Evolutionary conservation across 177 flowering plant genomes (phyloP), one percentile per base, ranked within the genome.

Genomic region (Telopea speciosissima): DNA sequence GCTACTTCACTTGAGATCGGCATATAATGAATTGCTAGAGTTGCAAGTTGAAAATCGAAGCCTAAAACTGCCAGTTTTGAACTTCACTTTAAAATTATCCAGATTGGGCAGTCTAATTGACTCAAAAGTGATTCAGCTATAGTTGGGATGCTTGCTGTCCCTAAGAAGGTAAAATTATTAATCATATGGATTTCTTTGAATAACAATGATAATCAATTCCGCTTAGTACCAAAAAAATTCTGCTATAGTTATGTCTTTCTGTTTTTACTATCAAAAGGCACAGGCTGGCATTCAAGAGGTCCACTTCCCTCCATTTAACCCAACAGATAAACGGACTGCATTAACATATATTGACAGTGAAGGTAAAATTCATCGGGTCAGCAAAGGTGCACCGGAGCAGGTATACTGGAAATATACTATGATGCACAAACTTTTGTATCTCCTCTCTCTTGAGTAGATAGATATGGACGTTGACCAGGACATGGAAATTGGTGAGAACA

Each of bases 91-190:
- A 6, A 81, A 79, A 44, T 81, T 81, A 19, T 90, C 97, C 63
- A 75, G 84, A 25, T 67, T 90, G 69, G 97, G 97, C 3, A 56
- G 72, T 74, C 62, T 96, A 44, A 85, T 96, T 26, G 98, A 93
- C 72, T 77, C 87, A 89, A 81, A 74, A 90, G 97, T 82, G 90
- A 89, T 33, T 89, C 97, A 16, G 80, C 82, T 24, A 86, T 87
- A 59, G 88, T 87, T 24, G 84, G 87, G 49, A 87, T 83, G 86
- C 72, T 87, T 62, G 81, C 80, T 64, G 90, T 85, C 69, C 85
- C 90, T 14, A 86, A 75, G 77, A 87, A 86, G 84, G 88, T 85
- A 40, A 54, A 72, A 7, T 21, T 14, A 58, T 65, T 26, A 31
- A 62, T 26, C 33, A 23, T 42, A 12, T 5, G 19, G 24, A 67